Evolutionary conservation across 108 stramenopile species (phyloP), one percentile per base, ranked within the genome.

Genomic region (Cyclotella cryptica): DNA sequence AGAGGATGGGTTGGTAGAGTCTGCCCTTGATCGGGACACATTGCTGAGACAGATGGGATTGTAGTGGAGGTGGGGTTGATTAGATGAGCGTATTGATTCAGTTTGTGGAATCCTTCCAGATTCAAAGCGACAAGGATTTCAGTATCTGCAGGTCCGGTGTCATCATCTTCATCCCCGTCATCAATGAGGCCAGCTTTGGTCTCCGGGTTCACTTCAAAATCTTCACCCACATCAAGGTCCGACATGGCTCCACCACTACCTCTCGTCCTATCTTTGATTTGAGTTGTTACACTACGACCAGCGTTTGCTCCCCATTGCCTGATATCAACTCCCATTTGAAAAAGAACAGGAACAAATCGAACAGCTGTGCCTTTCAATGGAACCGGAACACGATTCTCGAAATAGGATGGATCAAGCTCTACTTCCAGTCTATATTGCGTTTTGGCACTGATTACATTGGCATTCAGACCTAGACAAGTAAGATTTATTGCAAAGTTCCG

Each of bases 311-410:
- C 93, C 91, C 91, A 92, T 72, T 96, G 96, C 1, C 90, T 87
- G 78, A 96, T 93, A 66, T 96, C 96, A 1, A 96, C 96, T 22
- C 96, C 96, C 69, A 96, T 93, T 75, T 96, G 90, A 53, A 86
- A 96, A 29, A 96, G 80, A 54, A 94, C 54, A 0, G 96, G 93
- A 55, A 85, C 93, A 58, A 96, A 87, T 71, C 89, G 85, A 24
- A 96, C 89, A 24, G 77, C 52, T 22, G 69, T 74, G 12, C 81
- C 88, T 53, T 86, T 72, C 21, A 96, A 72, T 12, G 86, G 67
- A 29, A 75, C 84, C 15, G 96, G 96, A 57, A 96, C 68, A 22
- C 91, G 80, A 19, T 85, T 68, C 19, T 81, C 64, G 66, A 87
- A 96, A 59, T 91, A 93, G 21, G 73, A 46, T 12, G 72, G 84